Base-by-base conservation (phyloP, 768 basidiomycete species). In the Russula foetens region DNA sequence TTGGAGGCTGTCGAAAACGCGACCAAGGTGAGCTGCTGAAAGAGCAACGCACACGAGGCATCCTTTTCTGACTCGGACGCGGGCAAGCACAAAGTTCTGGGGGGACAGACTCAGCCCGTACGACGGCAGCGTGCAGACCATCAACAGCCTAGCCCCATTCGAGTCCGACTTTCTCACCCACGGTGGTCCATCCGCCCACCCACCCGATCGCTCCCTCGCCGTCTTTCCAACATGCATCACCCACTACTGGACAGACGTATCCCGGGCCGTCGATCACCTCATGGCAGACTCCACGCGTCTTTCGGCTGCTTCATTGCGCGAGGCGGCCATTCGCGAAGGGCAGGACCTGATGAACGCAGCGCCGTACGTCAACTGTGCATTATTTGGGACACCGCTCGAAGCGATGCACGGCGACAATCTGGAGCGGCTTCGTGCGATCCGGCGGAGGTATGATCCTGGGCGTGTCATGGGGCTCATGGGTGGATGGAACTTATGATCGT, bases 341-440 rank as follows among this genome's bases (percentile, higher is more conserved):
- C 73, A 86, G 46, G 71, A 66, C n/a, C 63, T 71, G 28, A 72
- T 76, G 15, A 66, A 72, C n/a, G 76, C 75, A 4, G 66, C 79
- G 5, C 60, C 77, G 51, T 87, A 88, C 67, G 74, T 76, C 28
- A 88, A 88, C 68, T 85, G 86, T 63, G 84, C 84, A 5, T 70
- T 81, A 6, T 70, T 63, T 43, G 77, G 77, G 54, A 84, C 83
- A 5, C 76, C 83, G 1, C 55, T 84, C 21, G 70, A 75, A 54
- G n/a, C n/a, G n/a, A 72, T 88, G 31, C 85, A 82, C 63, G 84
- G 82, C 3, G 63, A 44, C 4, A 43, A 59, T 24, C 4, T 59
- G 51, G 28, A 4, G 33, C 31, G 43, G 24, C 50, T 59, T 11
- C 58, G 33, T 11, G 24, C 35, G 12, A 58, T 58, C 58, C 45